A percentile compares a stretch with the other conserved stretches of the same genome.
Evolutionary conservation across 192 early-diverging fungal genomes (phyloP).

Genomic region (Coemansia nantahalensis): DNA sequence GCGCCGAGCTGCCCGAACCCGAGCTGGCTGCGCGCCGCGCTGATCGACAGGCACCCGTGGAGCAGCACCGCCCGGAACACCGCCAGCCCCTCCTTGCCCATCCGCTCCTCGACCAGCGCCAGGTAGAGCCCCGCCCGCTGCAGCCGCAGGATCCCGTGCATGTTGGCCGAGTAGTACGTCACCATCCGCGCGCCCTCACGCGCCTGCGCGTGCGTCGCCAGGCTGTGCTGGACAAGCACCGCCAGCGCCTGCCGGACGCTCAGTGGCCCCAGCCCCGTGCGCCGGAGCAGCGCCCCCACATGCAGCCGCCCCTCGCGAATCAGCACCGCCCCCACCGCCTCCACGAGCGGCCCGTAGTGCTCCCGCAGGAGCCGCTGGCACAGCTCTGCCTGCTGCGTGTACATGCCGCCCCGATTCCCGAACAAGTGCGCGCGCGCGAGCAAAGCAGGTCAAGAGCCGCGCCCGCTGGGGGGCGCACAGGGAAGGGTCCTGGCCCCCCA

Average conservation of each 20-base stretch:
- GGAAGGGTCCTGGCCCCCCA: too few species aligned
- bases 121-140: conserved; percentile 58
- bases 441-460: too few species aligned
- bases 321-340: conserved; percentile 43
- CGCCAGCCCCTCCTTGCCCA: conserved; percentile 56
- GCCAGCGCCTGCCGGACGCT: conserved; percentile 73
- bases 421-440: conserved; percentile 1
- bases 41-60: conserved; percentile 39
- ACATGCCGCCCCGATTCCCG: conserved; percentile 15
- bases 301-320: conserved; percentile 63
- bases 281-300: conserved; percentile 53
- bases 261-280: conserved; percentile 47
- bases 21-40: conserved; percentile 21
- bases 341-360: conserved; percentile 77
- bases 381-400: conserved; percentile 41
- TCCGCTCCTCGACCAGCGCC: conserved; percentile 55
- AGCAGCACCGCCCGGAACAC: conserved; percentile 53
- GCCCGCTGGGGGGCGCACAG: too few species aligned
- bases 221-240: conserved; percentile 84
- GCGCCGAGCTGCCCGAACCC: conserved; percentile 13
- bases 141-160: conserved; percentile 58
- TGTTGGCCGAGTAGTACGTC: conserved; percentile 67
- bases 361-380: conserved; percentile 61
- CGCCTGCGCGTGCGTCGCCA: conserved; percentile 67
- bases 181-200: conserved; percentile 58